These are phyloP conservation scores for Lactarius trivialis DNA, from an alignment of 768 basidiomycete species.

Conservation along the genomic window DNA sequence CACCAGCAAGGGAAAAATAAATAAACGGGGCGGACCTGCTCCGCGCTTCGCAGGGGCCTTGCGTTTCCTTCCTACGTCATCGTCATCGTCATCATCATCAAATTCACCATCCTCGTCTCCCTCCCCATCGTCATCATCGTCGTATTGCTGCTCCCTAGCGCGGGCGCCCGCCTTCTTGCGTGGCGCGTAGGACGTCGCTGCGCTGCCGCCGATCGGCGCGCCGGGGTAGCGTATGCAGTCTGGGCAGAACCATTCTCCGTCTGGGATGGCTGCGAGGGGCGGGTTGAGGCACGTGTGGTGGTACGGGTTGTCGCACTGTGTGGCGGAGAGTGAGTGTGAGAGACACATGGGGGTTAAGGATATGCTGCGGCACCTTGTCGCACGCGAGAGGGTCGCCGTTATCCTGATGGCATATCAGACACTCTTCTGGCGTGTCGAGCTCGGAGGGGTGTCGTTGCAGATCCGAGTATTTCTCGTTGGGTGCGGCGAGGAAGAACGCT, in stretches of 20 bases:
- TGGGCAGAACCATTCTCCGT: slow-evolving; percentile 91
- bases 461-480: slow-evolving; percentile 67
- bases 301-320: slow-evolving; percentile 85
- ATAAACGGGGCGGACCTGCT: slow-evolving; percentile 30
- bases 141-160: slow-evolving; percentile 1
- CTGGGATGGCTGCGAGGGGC: slow-evolving; percentile 68
- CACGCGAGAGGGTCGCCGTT: slow-evolving; percentile 78
- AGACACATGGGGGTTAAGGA: no score
- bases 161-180: neutral
- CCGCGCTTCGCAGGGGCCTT: slow-evolving; percentile 38
- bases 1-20: neutral
- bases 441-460: slow-evolving; percentile 76
- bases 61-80: slow-evolving; percentile 34
- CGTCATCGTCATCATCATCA: slow-evolving; percentile 25
- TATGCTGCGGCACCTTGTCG: slow-evolving; percentile 76
- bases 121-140: slow-evolving; percentile 18
- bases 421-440: slow-evolving; percentile 57
- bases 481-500: slow-evolving; percentile 73
- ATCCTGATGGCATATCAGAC: slow-evolving; percentile 66
- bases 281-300: slow-evolving; percentile 79
- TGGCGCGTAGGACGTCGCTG: neutral
- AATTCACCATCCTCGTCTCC: slow-evolving; percentile 28
- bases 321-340: neutral
- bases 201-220: slow-evolving; percentile 34
- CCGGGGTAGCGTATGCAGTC: slow-evolving; percentile 57